phyloP scores from a whole-genome alignment of 139 green algal species.

The Tetradesmus obliquus region DNA sequence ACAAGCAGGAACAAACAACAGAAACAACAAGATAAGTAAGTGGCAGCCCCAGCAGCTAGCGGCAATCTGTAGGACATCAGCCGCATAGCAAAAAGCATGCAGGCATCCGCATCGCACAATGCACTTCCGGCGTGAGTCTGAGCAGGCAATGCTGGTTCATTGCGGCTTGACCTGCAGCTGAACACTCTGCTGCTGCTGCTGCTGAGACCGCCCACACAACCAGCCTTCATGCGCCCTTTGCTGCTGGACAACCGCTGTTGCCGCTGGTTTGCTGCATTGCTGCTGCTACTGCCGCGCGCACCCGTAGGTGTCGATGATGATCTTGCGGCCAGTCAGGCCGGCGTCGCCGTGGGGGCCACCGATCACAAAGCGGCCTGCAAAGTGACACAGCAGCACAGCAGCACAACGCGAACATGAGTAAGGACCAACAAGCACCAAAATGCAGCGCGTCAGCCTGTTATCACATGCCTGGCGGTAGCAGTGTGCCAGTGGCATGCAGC shows the following conservation, averaged over 20 bases:
- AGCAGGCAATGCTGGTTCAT: too few relatives aligned
- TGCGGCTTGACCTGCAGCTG: too few relatives aligned
- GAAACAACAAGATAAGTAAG: neutral
- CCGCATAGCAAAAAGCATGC: neutral
- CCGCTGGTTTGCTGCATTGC: neutral
- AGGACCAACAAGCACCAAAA: neutral
- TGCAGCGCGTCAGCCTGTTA: neutral
- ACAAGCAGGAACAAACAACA: neutral
- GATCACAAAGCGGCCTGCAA: constrained; percentile 94
- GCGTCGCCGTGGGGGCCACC: constrained; percentile 98
- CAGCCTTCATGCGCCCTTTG: neutral
- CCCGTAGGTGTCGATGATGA: constrained; percentile 99
- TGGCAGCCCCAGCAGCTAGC: neutral
- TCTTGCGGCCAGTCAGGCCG: constrained; percentile 98
- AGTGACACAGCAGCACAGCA: neutral
- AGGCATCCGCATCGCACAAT: too few relatives aligned
- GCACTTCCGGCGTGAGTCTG: too few relatives aligned
- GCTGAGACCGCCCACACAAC: neutral
- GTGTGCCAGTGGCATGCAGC: too few relatives aligned
- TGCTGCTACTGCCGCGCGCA: neutral
- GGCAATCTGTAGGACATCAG: neutral
- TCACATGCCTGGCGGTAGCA: neutral
- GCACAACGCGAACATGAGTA: neutral
- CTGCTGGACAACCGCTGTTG: neutral
- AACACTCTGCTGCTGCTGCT: neutral